Evolutionary conservation across 202 grass and related monocot genomes (phyloP).

Genomic region (Dendrocalamus latiflorus): DNA sequence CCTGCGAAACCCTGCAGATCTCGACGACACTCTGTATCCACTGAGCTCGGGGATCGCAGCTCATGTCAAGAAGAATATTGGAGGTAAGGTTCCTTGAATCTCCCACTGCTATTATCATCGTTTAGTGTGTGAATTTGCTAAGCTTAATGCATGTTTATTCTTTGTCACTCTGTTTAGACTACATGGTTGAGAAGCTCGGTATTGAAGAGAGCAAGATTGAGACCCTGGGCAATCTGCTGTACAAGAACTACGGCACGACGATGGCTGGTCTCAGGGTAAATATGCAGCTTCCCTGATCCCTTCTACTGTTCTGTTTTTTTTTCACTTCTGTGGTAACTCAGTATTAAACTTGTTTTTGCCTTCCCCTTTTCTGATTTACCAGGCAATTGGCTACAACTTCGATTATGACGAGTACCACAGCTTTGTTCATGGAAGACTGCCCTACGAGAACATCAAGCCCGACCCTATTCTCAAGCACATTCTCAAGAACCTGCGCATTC

Average conservation of each 20-base stretch:
- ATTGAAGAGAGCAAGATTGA: constrained; percentile 66
- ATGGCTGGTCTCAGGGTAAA: constrained; percentile 90
- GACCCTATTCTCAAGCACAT: constrained; percentile 74
- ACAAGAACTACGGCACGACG: constrained; percentile 92
- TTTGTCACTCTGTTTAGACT: constrained; percentile 31
- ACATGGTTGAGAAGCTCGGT: constrained; percentile 88
- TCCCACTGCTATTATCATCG: neutral
- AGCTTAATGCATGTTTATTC: neutral
- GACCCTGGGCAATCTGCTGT: constrained; percentile 66
- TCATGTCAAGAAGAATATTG: constrained; percentile 74
- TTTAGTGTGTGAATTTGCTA: neutral
- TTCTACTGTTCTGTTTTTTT: neutral
- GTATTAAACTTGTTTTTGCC: too few relatives aligned
- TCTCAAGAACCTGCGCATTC: constrained; percentile 80
- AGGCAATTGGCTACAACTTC: constrained; percentile 89
- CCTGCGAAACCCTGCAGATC: constrained; percentile 41
- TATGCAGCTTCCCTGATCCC: neutral
- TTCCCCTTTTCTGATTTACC: constrained; percentile 13
- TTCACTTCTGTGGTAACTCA: neutral
- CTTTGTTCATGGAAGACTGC: constrained; percentile 89
- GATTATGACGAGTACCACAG: constrained; percentile 92
- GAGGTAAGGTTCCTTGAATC: constrained; percentile 27
- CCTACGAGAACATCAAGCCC: constrained; percentile 87
- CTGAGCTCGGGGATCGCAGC: constrained; percentile 73
- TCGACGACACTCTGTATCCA: constrained; percentile 93